Base-by-base conservation (phyloP, 352 stramenopile species). In the Pythium grandisporangium region DNA sequence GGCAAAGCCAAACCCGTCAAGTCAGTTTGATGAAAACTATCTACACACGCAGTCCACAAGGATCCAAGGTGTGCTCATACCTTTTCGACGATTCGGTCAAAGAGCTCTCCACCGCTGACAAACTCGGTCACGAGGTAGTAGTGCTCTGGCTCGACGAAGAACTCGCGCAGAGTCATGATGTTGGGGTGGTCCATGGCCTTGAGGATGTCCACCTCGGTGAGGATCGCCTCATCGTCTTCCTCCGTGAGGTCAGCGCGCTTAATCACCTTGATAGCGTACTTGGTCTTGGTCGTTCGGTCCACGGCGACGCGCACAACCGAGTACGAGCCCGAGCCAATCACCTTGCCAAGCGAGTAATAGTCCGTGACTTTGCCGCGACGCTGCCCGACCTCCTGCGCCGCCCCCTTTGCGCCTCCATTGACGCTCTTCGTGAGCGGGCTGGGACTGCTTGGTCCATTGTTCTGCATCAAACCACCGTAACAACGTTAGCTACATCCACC, bases 81-180 rank as follows among this genome's bases (percentile, higher is more conserved):
- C 51, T 93, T 93, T 27, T 86, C 70, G 11, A 95, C 80, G 45
- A 95, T 94, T 26, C 84, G 82, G 35, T 95, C 82, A 51, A 95
- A 95, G 30, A 95, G 73, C 51, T 95, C 84, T 11, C 84, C 82
- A 33, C 84, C 84, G 20, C 69, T 58, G 5, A 94, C 69, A 38
- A 92, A 88, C 58, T 95, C 84, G 5, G 77, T 94, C 8, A 95
- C 81, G 22, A 95, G 56, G 58, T 94, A 95, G 48, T 87, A 92
- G 56, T 86, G 84, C 19, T 93, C 81, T 2, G 60, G 60, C 29
- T 96, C 86, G 32, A 88, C 62, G 41, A 93, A 97, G 52, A 97
- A 93, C 46, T 95, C 91, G 30, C 91, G 60, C 11, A 96, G 65
- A 37, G 60, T 75, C 70, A 96, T 92, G 52, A 96, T 96, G 58